Percentiles rank a stretch among this genome's conserved stretches.
Conservation (phyloP, 768 basidiomycete species). For the Lenzites betulinus region DNA sequence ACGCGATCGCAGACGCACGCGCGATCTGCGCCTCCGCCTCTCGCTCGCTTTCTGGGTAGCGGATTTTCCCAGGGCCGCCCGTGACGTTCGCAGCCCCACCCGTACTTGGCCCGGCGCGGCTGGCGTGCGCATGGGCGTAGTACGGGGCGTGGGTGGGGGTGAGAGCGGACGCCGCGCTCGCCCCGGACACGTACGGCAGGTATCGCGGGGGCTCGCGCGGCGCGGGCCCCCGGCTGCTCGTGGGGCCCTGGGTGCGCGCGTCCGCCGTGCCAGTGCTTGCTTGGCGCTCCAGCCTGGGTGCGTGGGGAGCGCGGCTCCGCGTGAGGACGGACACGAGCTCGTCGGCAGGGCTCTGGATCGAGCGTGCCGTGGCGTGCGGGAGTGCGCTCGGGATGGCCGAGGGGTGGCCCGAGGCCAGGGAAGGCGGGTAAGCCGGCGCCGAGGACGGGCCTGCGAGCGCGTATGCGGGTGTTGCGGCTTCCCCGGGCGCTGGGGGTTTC, state of each 20-base stretch:
- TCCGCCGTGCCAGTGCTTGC: not conserved
- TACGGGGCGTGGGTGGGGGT: not conserved
- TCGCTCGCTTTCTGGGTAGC: not conserved
- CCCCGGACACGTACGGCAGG: not conserved
- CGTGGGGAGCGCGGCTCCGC: not conserved
- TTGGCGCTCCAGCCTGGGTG: not conserved
- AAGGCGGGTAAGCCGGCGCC: not conserved
- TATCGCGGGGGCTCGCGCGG: not conserved
- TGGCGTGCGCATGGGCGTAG: constrained; percentile 1
- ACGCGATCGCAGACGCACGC: not conserved
- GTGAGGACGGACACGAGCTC: constrained; percentile 17
- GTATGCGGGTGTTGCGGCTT: not conserved
- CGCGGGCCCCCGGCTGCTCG: not conserved
- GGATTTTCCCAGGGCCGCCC: constrained; percentile 6
- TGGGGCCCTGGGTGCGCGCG: not conserved
- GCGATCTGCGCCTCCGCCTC: not conserved
- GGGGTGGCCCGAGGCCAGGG: not conserved
- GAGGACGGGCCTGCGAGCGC: not conserved
- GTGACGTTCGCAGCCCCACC: not conserved
- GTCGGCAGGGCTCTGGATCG: constrained; percentile 14
- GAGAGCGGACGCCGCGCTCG: not conserved
- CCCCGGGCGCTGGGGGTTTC: not conserved
- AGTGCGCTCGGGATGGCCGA: not conserved
- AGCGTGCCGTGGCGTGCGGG: constrained; percentile 1
- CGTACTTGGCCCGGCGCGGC: not conserved